phyloP scores from a whole-genome alignment of 805 yeast species.

The Metschnikowia bowlesiae region DNA sequence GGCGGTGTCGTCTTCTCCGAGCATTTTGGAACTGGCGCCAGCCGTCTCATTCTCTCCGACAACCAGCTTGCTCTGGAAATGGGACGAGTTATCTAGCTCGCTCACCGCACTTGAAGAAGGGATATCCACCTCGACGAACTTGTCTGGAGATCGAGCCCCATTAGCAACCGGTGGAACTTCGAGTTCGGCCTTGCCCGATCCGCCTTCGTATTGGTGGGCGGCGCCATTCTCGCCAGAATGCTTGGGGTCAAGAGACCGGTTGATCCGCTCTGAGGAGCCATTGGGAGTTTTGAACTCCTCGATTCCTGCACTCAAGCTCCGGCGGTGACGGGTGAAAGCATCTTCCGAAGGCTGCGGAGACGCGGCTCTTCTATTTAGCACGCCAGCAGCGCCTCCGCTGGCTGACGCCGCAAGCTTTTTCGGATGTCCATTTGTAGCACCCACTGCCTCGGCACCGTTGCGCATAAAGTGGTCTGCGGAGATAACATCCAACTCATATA shows the following conservation, averaged over 20 bases:
- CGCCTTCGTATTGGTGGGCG: neutral
- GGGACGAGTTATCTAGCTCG: neutral
- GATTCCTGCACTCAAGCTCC: slow-evolving; percentile 34
- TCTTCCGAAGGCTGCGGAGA: slow-evolving; percentile 17
- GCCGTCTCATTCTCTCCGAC: neutral
- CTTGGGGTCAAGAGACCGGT: slow-evolving; percentile 25
- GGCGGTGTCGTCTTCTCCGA: neutral
- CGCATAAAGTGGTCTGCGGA: slow-evolving; percentile 31
- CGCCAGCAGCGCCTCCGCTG: slow-evolving; percentile 17
- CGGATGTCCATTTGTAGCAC: neutral
- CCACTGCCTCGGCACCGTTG: slow-evolving; percentile 1
- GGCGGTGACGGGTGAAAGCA: slow-evolving; percentile 27
- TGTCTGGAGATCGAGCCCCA: slow-evolving; percentile 13
- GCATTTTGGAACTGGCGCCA: neutral
- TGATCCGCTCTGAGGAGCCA: slow-evolving; percentile 18
- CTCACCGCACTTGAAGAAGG: slow-evolving; percentile 25
- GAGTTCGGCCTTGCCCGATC: neutral
- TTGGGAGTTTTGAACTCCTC: slow-evolving; percentile 25
- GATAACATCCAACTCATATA: slow-evolving; percentile 59
- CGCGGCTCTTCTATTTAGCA: slow-evolving; percentile 12
- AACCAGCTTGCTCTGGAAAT: neutral
- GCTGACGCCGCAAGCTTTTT: slow-evolving; percentile 18
- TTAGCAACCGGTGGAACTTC: neutral
- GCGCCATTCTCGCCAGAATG: neutral
- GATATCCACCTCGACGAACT: slow-evolving; percentile 27